Base-by-base conservation (phyloP, 768 basidiomycete genomes). In the Lactifluus echinatus region DNA sequence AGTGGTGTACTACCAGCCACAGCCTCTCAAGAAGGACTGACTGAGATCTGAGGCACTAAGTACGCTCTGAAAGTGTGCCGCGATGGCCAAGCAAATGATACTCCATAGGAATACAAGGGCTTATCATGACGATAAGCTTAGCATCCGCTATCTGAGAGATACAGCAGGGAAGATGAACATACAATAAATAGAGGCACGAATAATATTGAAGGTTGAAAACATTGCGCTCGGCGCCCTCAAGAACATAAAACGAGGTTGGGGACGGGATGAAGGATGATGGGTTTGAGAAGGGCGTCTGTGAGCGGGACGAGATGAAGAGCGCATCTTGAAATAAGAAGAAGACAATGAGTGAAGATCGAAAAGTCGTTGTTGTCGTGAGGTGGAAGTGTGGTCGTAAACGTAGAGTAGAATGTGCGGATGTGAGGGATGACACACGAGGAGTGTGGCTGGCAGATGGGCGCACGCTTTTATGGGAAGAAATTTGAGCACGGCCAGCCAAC, bases 31-130 rank as follows among this genome's bases (percentile, higher is more conserved):
- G 33, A 50, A 7, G 39, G 12, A 67, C 85, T 68, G 69, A 91
- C 89, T 91, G 69, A 92, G 84, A 72, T 90, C 87, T 56, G 85
- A 87, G 62, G 86, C 75, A 59, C 81, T 76, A 60, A 90, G 72
- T 33, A 89, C 76, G 54, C 74, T 74, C 68, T 87, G 82, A 66
- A 92, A 89, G 66, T 89, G 85, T 36, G 77, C 85, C 50, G 87
- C 86, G 73, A 92, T 84, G 57, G 80, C 87, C 60, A 92, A 74
- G 66, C 85, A 89, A 64, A 92, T 84, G 59, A 86, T 70, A 21
- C 87, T 87, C 78, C 87, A 91, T 57, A 84, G 69, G 50, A 91
- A 70, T 40, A 89, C 80, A 43, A 80, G 72, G 65, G 74, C 89
- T 42, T 91, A 56, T 11, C 31, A 42, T 19, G 44, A 44, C 53